Percentiles rank a stretch among this genome's conserved stretches.
Conservation (phyloP, 495 filamentous ascomycete genomes). For the Cercophora sp. region DNA sequence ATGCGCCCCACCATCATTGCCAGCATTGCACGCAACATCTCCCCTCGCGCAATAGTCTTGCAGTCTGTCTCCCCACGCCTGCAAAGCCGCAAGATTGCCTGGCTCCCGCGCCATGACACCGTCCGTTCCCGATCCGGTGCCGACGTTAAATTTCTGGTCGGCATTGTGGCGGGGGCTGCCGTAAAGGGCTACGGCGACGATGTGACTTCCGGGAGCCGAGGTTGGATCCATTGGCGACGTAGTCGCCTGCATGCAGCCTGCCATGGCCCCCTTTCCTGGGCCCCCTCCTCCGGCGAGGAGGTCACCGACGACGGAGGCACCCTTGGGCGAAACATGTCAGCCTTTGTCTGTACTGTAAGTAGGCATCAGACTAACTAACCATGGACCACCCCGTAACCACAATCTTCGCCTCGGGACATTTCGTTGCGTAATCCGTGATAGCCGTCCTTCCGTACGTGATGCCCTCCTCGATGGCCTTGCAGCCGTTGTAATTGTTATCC, state of each 20-base stretch:
- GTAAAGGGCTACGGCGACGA: constrained; percentile 4
- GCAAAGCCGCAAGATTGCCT: constrained; percentile 1
- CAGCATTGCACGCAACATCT: constrained; percentile 9
- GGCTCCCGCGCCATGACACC: constrained; percentile 1
- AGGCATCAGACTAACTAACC: background rate
- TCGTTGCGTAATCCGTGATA: constrained; percentile 1
- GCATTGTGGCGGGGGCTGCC: constrained; percentile 7
- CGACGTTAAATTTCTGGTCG: constrained; percentile 9
- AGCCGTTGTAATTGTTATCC: constrained; percentile 2
- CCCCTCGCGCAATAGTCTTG: constrained; percentile 7
- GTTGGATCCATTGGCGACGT: constrained; percentile 3
- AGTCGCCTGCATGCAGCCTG: background rate
- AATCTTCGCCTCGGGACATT: constrained; percentile 7
- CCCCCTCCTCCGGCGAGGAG: background rate
- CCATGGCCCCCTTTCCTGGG: constrained; percentile 4
- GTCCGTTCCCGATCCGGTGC: constrained; percentile 6
- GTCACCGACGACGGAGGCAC: constrained; percentile 5
- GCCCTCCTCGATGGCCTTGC: constrained; percentile 1
- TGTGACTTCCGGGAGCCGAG: constrained; percentile 3
- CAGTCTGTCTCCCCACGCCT: constrained; percentile 7
- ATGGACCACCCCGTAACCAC: constrained; percentile 6
- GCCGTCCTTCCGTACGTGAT: constrained; percentile 1
- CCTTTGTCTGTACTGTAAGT: constrained; percentile 1
- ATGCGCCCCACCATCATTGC: constrained; percentile 4
- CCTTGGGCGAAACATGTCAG: background rate